Base-by-base conservation (phyloP, 306 rosid species). In the Quercus aquifolioides region DNA sequence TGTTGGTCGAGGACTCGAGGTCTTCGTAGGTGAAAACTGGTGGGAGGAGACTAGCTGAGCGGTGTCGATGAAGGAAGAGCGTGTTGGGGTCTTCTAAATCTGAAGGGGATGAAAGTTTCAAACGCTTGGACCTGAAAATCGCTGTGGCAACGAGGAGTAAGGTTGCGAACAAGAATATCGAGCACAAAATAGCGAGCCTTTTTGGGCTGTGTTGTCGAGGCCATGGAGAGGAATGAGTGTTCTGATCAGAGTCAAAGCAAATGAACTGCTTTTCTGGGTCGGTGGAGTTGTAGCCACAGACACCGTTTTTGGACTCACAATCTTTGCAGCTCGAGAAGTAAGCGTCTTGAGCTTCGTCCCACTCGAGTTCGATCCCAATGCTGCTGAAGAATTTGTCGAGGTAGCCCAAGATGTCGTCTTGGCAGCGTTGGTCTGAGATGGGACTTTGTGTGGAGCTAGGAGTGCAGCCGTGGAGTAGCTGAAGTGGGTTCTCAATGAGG, bases 11-110 rank as follows among this genome's bases (percentile, higher is more conserved):
- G 17, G 78, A 5, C 52, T 87, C 89, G 0, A 95, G 68, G 77
- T 95, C 98, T 5, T 95, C 99, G 85, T 83, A 95, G 74, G 98
- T 72, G 87, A 91, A 93, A 0, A 89, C 96, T 0, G 98, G 99
- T 1, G 99, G 99, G 18, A 93, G 92, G 35, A 90, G 94, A 75
- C 85, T 81, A 0, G 93, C 85, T 0, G 91, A 82, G 25, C 96
- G 94, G 64, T 95, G 92, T 70, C 87, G 88, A 38, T 84, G 94
- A 84, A 95, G 99, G 78, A 93, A 95, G 23, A 82, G 73, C 1
- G 94, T 35, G 14, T 92, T 87, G 1, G 97, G 97, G 80, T 93
- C 98, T 73, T 90, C 97, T 49, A 41, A 41, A 41, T 85, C 92
- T 2, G 62, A 65, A 0, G 83, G 75, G 0, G 88, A 55, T 3